Percentiles rank a stretch among this genome's conserved stretches.
Conservation (phyloP, 164 flowering plant species). For the Cinnamomum micranthum region DNA sequence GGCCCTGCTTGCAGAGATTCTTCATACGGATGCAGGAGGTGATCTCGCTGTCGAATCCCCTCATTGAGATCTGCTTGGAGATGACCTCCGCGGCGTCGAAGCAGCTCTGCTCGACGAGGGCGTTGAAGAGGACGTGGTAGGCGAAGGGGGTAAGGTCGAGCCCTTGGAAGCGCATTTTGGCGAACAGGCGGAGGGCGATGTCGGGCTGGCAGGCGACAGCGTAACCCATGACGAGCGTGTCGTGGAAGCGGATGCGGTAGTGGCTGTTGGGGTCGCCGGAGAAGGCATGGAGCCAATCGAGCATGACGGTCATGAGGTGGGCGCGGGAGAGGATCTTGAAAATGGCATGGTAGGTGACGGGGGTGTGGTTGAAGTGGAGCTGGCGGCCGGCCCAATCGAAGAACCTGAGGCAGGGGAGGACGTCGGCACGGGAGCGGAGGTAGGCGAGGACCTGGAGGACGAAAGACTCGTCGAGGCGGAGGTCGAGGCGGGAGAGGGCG, state of each 20-base stretch:
- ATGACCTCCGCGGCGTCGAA: constrained; percentile 46
- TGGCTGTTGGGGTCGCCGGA: background rate
- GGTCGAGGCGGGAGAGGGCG: constrained; percentile 35
- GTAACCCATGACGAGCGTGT: constrained; percentile 71
- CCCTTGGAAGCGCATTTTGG: constrained; percentile 72
- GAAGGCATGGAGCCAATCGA: constrained; percentile 43
- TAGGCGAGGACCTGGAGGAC: constrained; percentile 37
- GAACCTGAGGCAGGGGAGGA: constrained; percentile 62
- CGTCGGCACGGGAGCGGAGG: constrained; percentile 20
- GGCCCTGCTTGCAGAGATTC: constrained; percentile 46
- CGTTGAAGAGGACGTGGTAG: constrained; percentile 74
- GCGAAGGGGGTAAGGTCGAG: constrained; percentile 51
- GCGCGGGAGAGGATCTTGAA: constrained; percentile 54
- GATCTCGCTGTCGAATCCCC: constrained; percentile 45
- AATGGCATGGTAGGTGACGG: constrained; percentile 55
- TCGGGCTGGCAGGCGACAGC: constrained; percentile 65
- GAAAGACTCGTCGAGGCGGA: constrained; percentile 39
- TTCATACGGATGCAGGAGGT: constrained; percentile 53
- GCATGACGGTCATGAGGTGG: constrained; percentile 41
- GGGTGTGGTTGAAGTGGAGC: constrained; percentile 55
- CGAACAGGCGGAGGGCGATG: constrained; percentile 68
- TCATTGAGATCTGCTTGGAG: constrained; percentile 38
- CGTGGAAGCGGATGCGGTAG: constrained; percentile 34
- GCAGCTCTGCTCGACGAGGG: constrained; percentile 53
- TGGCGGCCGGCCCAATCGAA: constrained; percentile 94